These are phyloP conservation scores for Phytophthora vignae DNA, from an alignment of 352 stramenopile species.

Conservation along the genomic window DNA sequence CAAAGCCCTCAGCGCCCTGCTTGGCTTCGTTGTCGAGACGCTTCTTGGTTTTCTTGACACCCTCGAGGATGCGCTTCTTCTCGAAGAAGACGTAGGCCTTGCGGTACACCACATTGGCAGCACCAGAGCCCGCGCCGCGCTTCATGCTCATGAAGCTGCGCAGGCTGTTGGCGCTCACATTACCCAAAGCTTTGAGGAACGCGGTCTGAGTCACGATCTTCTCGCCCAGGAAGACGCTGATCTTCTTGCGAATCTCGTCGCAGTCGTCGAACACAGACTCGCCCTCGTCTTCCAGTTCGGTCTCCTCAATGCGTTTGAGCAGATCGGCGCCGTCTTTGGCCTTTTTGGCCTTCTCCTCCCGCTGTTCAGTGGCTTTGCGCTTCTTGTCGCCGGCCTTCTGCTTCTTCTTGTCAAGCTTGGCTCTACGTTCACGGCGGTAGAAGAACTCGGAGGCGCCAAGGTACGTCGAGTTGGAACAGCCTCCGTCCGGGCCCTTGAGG, in stretches of 20 bases:
- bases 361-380: constrained; percentile 22
- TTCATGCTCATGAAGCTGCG: constrained; percentile 52
- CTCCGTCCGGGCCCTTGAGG: constrained; percentile 39
- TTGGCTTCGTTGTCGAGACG: constrained; percentile 42
- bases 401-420: constrained; percentile 15
- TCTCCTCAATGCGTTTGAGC: constrained; percentile 43
- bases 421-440: constrained; percentile 32
- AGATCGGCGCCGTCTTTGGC: constrained; percentile 35
- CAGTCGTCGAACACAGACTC: constrained; percentile 59
- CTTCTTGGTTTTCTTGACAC: constrained; percentile 48
- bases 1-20: constrained; percentile 12
- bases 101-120: constrained; percentile 53
- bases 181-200: constrained; percentile 35
- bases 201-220: constrained; percentile 47
- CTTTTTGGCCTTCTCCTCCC: constrained; percentile 34
- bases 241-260: constrained; percentile 58
- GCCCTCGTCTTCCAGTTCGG: constrained; percentile 28
- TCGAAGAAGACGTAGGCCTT: constrained; percentile 64
- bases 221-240: constrained; percentile 42
- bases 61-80: constrained; percentile 50
- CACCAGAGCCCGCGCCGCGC: constrained; percentile 47
- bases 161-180: constrained; percentile 56
- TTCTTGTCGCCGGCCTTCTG: constrained; percentile 17
- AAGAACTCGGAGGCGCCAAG: constrained; percentile 45
- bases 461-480: constrained; percentile 44